Evolutionary conservation across 2,329 filamentous ascomycete species (phyloP).

Genomic region (Aureobasidium sp.): DNA sequence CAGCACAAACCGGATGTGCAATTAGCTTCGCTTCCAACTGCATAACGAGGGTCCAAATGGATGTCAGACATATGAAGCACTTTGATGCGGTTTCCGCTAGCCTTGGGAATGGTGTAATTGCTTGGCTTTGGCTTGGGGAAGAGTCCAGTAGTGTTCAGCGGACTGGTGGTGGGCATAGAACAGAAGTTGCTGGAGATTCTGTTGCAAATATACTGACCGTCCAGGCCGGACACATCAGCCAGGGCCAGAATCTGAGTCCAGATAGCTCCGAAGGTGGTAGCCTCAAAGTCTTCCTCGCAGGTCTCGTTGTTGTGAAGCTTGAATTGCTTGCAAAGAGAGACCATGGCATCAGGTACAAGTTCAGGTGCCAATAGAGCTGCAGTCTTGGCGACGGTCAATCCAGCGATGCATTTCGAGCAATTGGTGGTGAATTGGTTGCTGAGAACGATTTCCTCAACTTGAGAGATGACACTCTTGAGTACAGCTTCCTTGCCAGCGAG

Average conservation of each 20-base stretch:
- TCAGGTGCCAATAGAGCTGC: conserved; percentile 42
- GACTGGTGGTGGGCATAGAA: conserved; percentile 34
- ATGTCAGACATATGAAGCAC: conserved; percentile 46
- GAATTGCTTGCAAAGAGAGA: conserved; percentile 42
- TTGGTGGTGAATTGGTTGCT: conserved; percentile 29
- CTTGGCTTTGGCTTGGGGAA: conserved; percentile 49
- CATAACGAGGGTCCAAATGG: conserved; percentile 44
- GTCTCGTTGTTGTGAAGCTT: conserved; percentile 37
- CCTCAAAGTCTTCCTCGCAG: conserved; percentile 41
- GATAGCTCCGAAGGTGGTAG: conserved; percentile 42
- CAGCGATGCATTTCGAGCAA: conserved; percentile 47
- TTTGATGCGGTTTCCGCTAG: conserved; percentile 47
- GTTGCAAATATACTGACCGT: conserved; percentile 50
- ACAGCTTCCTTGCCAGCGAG: conserved; percentile 31
- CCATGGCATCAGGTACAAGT: conserved; percentile 42
- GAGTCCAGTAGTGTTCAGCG: conserved; percentile 35
- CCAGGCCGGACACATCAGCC: conserved; percentile 44
- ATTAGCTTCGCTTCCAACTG: conserved; percentile 44
- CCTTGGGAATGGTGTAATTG: conserved; percentile 33
- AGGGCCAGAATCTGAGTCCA: conserved; percentile 50
- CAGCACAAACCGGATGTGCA: conserved; percentile 46
- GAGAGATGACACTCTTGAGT: conserved; percentile 33
- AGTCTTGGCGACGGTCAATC: conserved; percentile 41
- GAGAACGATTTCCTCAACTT: conserved; percentile 39
- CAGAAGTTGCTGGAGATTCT: conserved; percentile 41